phyloP scores from a whole-genome alignment of 176 grass and related monocot genomes.

The Alloteropsis semialata region DNA sequence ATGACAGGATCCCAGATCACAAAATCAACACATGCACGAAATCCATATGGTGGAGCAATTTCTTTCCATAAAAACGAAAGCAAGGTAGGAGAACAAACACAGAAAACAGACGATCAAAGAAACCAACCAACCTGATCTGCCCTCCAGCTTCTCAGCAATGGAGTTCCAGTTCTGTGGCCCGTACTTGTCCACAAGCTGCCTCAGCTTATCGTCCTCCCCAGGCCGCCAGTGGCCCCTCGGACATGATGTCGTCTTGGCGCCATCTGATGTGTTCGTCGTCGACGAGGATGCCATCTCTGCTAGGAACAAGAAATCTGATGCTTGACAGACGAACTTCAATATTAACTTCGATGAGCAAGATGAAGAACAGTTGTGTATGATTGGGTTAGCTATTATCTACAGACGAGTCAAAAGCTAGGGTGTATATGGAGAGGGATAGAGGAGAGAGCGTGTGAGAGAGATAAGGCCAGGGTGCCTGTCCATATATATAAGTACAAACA shows the following conservation, averaged over 20 bases:
- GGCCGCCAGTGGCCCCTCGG: constrained; percentile 85
- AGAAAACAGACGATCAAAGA: neutral
- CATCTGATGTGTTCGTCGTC: constrained; percentile 54
- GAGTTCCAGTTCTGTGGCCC: constrained; percentile 98
- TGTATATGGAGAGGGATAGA: neutral
- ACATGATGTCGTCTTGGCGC: constrained; percentile 48
- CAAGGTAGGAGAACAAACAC: constrained; percentile 5
- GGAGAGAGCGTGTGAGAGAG: constrained; percentile 21
- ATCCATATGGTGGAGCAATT: neutral
- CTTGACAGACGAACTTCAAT: neutral
- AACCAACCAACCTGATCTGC: constrained; percentile 75
- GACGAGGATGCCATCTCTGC: constrained; percentile 53
- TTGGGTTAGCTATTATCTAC: neutral
- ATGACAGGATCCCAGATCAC: neutral
- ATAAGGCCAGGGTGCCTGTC: constrained; percentile 4
- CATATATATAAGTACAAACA: neutral
- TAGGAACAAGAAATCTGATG: neutral
- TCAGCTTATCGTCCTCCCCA: constrained; percentile 79
- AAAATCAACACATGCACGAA: neutral
- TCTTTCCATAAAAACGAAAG: neutral
- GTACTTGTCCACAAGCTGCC: constrained; percentile 72
- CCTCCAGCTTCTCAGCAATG: constrained; percentile 85
- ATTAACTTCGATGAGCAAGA: neutral
- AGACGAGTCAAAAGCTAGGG: constrained; percentile 1
- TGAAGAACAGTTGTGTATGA: neutral